Base-by-base conservation (phyloP, 1,284 basidiomycete genomes). In the Ceratobasidium sp. region DNA sequence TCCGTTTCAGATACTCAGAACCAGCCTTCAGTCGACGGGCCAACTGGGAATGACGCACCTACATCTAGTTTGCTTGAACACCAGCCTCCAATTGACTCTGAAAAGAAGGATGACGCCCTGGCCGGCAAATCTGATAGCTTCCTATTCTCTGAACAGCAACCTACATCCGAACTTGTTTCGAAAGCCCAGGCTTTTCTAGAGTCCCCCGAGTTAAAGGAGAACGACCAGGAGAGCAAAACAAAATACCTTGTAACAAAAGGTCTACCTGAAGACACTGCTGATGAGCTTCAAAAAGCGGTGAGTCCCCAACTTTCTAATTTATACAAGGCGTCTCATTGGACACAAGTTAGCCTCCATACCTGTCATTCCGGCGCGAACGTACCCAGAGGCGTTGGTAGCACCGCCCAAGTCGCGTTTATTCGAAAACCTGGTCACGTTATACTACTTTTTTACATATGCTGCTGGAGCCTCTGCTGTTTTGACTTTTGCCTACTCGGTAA, bases 381-480 rank as follows among this genome's bases (percentile, higher is more conserved):
- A 75, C 48, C 73, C 73, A 38, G 73, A 75, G 46, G 73, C 73
- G 54, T 30, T 75, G 14, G 73, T 75, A n/a, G 33, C 73, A 16
- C 62, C 73, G 23, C 46, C 52, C 27, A 60, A 38, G n/a, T 75
- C 73, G 20, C 54, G 62, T 18, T n/a, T 75, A 41, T 54, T 75
- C n/a, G 73, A 75, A 18, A 75, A 75, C 20, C 46, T 75, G 12
- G 50, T 75, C 20, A 75, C 73, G 10, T n/a, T 75, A n/a, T 75
- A 75, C 38, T 75, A 75, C 62, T 75, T 75, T 30, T 66, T 75
- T 35, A 65, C 73, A 41, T 75, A 75, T 44, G 62, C 73, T 44
- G 46, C 62, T 38, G 73, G 73, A 41, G 73, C 60, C 20, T 75
- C 73, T 27, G 62, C 73, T n/a, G n/a, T 75, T 3, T 50, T 75